These are phyloP conservation scores for Scutellaria baicalensis DNA, from an alignment of 257 asterid genomes.

Conservation along the genomic window DNA sequence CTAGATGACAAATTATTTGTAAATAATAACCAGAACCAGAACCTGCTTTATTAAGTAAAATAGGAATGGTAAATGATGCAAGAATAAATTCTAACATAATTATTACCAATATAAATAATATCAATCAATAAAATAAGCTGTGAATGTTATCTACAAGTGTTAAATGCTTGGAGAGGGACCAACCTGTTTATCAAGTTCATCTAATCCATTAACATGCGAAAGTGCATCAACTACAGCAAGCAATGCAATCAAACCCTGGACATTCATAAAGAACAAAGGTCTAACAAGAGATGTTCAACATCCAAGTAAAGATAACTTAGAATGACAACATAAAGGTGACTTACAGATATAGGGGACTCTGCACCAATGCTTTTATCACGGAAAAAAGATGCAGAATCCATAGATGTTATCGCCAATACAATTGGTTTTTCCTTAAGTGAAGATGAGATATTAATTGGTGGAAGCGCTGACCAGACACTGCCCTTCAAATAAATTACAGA, in stretches of 20 bases:
- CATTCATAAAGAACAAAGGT: slow-evolving; percentile 7
- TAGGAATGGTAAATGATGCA: not conserved
- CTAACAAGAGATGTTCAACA: not conserved
- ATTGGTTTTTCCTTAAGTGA: slow-evolving; percentile 51
- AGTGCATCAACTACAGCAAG: slow-evolving; percentile 95
- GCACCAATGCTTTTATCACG: slow-evolving; percentile 94
- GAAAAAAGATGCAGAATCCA: slow-evolving; percentile 95
- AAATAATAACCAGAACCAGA: slow-evolving; percentile 3
- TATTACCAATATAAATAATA: not conserved
- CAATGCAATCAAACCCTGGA: slow-evolving; percentile 83
- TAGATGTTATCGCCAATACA: slow-evolving; percentile 65
- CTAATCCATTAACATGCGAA: slow-evolving; percentile 54
- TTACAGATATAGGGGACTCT: slow-evolving; percentile 94
- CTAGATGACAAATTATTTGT: not conserved
- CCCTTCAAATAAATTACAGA: slow-evolving; percentile 58
- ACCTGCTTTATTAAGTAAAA: not conserved
- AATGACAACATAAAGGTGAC: slow-evolving; percentile 22
- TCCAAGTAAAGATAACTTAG: not conserved
- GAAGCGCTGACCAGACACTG: slow-evolving; percentile 99
- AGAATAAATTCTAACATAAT: not conserved
- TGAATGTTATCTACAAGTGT: not conserved
- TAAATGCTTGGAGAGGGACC: slow-evolving; percentile 7
- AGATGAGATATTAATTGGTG: slow-evolving; percentile 54
- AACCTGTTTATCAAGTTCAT: slow-evolving; percentile 77
- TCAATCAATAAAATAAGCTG: not conserved